Conservation (phyloP, 768 basidiomycete genomes). For the Russula lepida region DNA sequence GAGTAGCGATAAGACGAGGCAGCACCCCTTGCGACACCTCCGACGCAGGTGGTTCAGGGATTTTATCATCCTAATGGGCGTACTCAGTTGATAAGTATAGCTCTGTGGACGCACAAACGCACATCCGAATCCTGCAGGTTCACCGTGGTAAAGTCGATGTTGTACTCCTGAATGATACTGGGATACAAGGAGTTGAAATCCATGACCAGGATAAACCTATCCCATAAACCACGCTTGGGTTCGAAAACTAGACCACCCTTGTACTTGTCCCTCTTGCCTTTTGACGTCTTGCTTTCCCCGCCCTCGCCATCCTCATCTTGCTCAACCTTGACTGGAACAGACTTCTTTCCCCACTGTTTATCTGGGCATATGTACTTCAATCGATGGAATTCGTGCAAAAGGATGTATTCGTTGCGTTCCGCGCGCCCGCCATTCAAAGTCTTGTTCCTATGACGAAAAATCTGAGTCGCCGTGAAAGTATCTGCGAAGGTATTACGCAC, state of each 20-base stretch:
- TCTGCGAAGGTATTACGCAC: conserved; percentile 36
- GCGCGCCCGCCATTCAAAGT: conserved; percentile 96
- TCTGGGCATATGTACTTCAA: conserved; percentile 96
- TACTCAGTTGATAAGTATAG: background rate
- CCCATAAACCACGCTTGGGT: conserved; percentile 93
- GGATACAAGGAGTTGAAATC: conserved; percentile 99
- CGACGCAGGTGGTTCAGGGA: conserved; percentile 77
- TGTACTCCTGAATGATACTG: conserved; percentile 98
- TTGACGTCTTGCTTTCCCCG: conserved; percentile 40
- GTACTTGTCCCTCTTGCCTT: conserved; percentile 85
- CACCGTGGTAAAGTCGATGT: conserved; percentile 98
- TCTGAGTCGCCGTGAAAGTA: background rate
- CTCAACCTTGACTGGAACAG: conserved; percentile 46
- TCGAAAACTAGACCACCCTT: conserved; percentile 98
- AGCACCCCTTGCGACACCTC: conserved; percentile 77
- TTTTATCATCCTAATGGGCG: conserved; percentile 63
- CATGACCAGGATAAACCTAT: conserved; percentile 97
- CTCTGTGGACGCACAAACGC: conserved; percentile 11
- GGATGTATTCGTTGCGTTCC: conserved; percentile 97
- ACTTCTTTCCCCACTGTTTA: conserved; percentile 80
- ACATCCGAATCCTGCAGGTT: conserved; percentile 58
- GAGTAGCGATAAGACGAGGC: conserved; percentile 95
- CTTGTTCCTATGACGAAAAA: conserved; percentile 63
- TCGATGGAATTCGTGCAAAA: conserved; percentile 94
- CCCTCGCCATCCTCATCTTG: conserved; percentile 41